Evolutionary conservation across 2,329 filamentous ascomycete species (phyloP), one percentile per base, ranked within the genome.

Genomic region (Raffaelea deltoideospora): DNA sequence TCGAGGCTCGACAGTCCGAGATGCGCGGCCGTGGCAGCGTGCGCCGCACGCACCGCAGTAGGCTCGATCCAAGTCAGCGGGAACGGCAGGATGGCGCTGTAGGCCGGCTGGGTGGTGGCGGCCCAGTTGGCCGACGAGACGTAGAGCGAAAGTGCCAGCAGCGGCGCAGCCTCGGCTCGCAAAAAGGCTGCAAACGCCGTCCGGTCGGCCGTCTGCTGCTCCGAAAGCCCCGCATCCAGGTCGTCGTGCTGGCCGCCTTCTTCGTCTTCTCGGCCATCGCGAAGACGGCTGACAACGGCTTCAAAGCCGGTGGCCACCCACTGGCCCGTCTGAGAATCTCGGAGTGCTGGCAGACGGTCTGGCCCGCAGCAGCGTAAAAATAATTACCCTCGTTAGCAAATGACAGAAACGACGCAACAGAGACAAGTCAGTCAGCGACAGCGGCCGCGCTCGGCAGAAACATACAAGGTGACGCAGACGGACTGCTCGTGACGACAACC

Each of bases 61-160:
- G 87, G 87, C 5, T 92, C 65, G 30, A 81, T 80, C 72, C 90
- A 98, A 48, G 87, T 87, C 43, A 86, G 68, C 15, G 90, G 86
- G 65, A 90, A 93, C 29, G 80, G 73, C 28, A 96, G 72, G 39
- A 95, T 70, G 6, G 65, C 61, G 45, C 78, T 84, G 59, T 86
- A 94, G 27, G 84, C 79, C 3, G 85, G 82, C 14, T 85, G 76
- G 4, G 86, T 94, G 34, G 69, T 62, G 31, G 68, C 63, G 38
- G 76, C 67, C 70, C 90, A 98, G 61, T 96, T 95, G 44, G 85
- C 75, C 39, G 79, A 83, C 23, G 86, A 90, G 44, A 90, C 80
- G 56, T 92, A 96, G 47, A 96, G 77, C 35, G 78, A 87, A 39
- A 95, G 75, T 48, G 92, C 82, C 48, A 95, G 56, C 41, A 96